Percentiles rank a stretch among this genome's conserved stretches.
These are phyloP conservation scores for Leonotis leonurus DNA, from an alignment of 257 asterid species.

Conservation along the genomic window DNA sequence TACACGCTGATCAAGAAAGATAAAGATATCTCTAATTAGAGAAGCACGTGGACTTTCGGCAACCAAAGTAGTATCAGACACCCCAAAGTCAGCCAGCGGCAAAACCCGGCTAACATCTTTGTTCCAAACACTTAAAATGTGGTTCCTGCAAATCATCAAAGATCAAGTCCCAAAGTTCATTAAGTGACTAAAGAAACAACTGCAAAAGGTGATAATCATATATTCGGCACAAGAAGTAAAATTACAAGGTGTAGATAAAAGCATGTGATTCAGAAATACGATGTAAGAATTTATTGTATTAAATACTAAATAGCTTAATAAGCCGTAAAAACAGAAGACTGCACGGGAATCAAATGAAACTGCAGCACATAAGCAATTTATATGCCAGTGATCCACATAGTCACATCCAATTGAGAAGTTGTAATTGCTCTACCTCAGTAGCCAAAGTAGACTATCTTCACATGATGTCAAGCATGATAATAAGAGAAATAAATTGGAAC, in stretches of 20 bases:
- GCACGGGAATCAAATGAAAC: background rate
- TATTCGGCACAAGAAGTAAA: background rate
- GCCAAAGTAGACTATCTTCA: slow-evolving; percentile 3
- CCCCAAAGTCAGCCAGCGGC: slow-evolving; percentile 73
- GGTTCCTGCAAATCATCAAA: slow-evolving; percentile 59
- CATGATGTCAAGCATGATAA: slow-evolving; percentile 1
- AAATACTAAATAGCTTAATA: background rate
- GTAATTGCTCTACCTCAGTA: background rate
- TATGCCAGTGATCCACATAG: background rate
- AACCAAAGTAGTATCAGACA: slow-evolving; percentile 41
- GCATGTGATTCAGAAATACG: background rate
- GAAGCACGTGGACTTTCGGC: slow-evolving; percentile 59
- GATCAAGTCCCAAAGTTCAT: slow-evolving; percentile 18
- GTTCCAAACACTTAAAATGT: slow-evolving; percentile 81
- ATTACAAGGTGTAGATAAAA: background rate
- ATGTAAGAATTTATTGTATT: background rate
- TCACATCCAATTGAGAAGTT: slow-evolving; percentile 2
- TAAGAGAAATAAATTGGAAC: slow-evolving; percentile 6
- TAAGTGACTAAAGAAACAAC: background rate
- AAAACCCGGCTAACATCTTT: slow-evolving; percentile 84
- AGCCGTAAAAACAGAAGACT: slow-evolving; percentile 7
- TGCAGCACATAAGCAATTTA: slow-evolving; percentile 6
- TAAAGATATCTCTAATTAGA: slow-evolving; percentile 61
- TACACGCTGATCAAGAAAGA: slow-evolving; percentile 87
- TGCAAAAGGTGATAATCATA: background rate